A percentile compares a stretch with the other conserved stretches of the same genome.
phyloP scores from a whole-genome alignment of 306 rosid genomes.

The Vigna unguiculata region DNA sequence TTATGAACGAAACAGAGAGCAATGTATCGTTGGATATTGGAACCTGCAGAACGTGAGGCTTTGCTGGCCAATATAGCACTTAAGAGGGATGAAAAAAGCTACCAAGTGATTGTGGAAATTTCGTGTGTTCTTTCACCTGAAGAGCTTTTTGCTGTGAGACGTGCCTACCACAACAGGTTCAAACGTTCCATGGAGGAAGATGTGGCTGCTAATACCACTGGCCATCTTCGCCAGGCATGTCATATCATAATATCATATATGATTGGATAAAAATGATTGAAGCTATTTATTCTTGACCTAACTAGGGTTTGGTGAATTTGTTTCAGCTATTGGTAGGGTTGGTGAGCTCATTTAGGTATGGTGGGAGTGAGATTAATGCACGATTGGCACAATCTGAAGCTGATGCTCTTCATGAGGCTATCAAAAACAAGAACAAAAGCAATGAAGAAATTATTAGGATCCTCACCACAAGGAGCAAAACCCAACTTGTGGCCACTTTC shows the following conservation, averaged over 20 bases:
- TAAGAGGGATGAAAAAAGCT: constrained; percentile 45
- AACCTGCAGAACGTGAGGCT: constrained; percentile 78
- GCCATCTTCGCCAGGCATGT: constrained; percentile 75
- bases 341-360: constrained; percentile 64
- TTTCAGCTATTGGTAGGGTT: constrained; percentile 72
- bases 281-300: neutral
- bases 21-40: constrained; percentile 78
- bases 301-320: neutral
- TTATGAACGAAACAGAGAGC: constrained; percentile 59
- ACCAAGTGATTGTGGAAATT: constrained; percentile 66
- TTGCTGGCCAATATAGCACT: constrained; percentile 72
- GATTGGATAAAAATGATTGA: too few relatives aligned
- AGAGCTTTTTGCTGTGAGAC: constrained; percentile 66
- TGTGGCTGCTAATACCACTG: constrained; percentile 65
- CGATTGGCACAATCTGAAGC: constrained; percentile 69
- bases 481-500: constrained; percentile 75
- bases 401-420: constrained; percentile 65
- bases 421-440: constrained; percentile 56
- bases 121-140: constrained; percentile 67
- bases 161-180: constrained; percentile 76
- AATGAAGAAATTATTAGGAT: constrained; percentile 76
- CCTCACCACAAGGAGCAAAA: constrained; percentile 75
- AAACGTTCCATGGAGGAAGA: constrained; percentile 87
- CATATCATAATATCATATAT: too few relatives aligned
- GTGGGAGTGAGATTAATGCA: constrained; percentile 56